Conservation (phyloP, 192 early-diverging fungal species). For the Glomus cerebriforme region DNA sequence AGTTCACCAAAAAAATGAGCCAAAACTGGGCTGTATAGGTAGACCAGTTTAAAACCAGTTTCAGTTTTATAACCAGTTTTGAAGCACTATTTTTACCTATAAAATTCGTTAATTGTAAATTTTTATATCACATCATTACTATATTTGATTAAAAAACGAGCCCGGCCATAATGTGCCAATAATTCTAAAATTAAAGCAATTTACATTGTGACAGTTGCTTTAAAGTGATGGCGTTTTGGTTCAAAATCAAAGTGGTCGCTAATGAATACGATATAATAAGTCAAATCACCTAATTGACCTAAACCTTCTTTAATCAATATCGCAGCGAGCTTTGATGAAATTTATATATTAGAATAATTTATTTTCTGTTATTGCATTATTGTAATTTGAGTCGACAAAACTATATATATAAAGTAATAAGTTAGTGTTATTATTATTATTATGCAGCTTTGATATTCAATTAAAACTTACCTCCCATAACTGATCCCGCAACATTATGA, state of each 20-base stretch:
- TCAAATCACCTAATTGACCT: conserved; percentile 80
- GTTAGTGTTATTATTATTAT: background rate
- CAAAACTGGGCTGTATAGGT: too few relatives aligned
- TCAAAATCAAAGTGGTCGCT: conserved; percentile 79
- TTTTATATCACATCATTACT: too few relatives aligned
- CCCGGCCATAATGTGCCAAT: conserved; percentile 76
- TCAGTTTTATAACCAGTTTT: too few relatives aligned
- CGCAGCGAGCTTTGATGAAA: conserved; percentile 59
- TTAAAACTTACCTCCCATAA: conserved; percentile 61
- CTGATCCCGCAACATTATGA: conserved; percentile 74
- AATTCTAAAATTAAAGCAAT: conserved; percentile 75
- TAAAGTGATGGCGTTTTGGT: conserved; percentile 81
- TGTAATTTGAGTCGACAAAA: conserved; percentile 62
- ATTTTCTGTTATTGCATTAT: background rate
- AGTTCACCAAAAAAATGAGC: too few relatives aligned
- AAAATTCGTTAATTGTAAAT: too few relatives aligned
- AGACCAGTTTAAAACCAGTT: too few relatives aligned
- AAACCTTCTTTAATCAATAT: conserved; percentile 91
- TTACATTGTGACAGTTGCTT: conserved; percentile 71
- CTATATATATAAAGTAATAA: conserved; percentile 38
- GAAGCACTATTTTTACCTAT: too few relatives aligned
- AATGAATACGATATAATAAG: conserved; percentile 77
- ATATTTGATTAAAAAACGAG: conserved; percentile 81
- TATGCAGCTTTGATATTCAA: background rate
- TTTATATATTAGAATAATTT: background rate